Percentiles rank a stretch among this genome's conserved stretches.
Conservation (phyloP, 257 asterid genomes). For the Solanum piurae region DNA sequence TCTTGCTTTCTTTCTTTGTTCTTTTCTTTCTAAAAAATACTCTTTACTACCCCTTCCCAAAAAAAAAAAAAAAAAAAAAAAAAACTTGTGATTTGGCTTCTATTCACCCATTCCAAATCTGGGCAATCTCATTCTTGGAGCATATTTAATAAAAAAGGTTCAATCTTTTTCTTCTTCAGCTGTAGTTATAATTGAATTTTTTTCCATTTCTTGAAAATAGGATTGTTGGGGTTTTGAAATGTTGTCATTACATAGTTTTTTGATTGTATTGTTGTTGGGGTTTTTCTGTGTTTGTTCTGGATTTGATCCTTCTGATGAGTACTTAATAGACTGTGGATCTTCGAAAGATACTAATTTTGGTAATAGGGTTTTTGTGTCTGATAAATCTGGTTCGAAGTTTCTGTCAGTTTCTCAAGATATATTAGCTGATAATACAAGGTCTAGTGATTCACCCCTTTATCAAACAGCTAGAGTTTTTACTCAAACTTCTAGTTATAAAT, state of each 20-base stretch:
- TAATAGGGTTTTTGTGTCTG: slow-evolving; percentile 36
- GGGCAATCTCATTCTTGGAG: background rate
- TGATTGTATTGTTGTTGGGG: slow-evolving; percentile 32
- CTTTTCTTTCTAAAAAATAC: background rate
- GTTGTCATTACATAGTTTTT: slow-evolving; percentile 26
- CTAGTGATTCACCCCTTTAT: slow-evolving; percentile 27
- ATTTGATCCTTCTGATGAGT: slow-evolving; percentile 40
- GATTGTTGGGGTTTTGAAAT: slow-evolving; percentile 17
- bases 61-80: background rate
- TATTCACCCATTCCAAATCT: background rate
- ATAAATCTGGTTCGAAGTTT: slow-evolving; percentile 40
- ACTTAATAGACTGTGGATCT: slow-evolving; percentile 55
- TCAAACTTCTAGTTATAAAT: slow-evolving; percentile 40
- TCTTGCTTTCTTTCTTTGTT: background rate
- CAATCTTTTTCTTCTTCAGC: background rate
- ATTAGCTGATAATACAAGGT: slow-evolving; percentile 34
- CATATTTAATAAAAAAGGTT: background rate
- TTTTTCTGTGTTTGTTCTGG: slow-evolving; percentile 24
- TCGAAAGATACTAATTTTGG: slow-evolving; percentile 33
- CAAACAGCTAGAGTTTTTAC: slow-evolving; percentile 51
- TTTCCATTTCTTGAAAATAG: slow-evolving; percentile 8
- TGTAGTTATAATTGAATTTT: background rate
- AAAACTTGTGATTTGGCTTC: background rate
- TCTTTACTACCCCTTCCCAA: background rate
- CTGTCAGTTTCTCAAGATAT: slow-evolving; percentile 39